Evolutionary conservation across 352 stramenopile genomes (phyloP).

Genomic region (Phytophthora parvispora): DNA sequence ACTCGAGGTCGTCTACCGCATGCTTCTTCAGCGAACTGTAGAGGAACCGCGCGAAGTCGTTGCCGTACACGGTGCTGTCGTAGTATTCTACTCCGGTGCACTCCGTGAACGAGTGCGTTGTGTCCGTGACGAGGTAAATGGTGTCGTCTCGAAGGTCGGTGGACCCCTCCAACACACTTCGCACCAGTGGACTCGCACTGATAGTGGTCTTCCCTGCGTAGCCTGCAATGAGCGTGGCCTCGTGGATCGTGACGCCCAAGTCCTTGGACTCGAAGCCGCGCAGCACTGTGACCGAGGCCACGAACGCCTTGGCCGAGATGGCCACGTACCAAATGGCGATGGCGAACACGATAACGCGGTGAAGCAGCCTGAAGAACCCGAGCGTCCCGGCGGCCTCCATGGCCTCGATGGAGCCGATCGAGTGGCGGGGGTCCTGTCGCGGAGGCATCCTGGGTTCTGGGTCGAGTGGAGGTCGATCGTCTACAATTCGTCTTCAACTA

Average conservation of each 20-base stretch:
- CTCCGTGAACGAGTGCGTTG: slow-evolving; percentile 7
- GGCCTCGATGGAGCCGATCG: slow-evolving; percentile 5
- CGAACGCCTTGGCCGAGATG: slow-evolving; percentile 22
- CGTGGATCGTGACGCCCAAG: slow-evolving; percentile 15
- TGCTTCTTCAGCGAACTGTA: slow-evolving; percentile 26
- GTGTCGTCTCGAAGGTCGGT: slow-evolving; percentile 36
- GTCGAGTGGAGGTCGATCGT: too few species aligned
- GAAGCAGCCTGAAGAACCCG: slow-evolving; percentile 15
- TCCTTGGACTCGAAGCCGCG: slow-evolving; percentile 28
- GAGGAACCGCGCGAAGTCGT: slow-evolving; percentile 32
- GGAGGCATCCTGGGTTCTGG: too few species aligned
- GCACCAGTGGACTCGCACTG: slow-evolving; percentile 39
- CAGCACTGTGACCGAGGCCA: slow-evolving; percentile 22
- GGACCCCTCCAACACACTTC: slow-evolving; percentile 20
- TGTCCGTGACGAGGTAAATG: slow-evolving; percentile 41
- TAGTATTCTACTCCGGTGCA: slow-evolving; percentile 17
- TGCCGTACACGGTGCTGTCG: slow-evolving; percentile 28
- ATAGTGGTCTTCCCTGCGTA: slow-evolving; percentile 36
- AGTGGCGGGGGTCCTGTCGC: background rate
- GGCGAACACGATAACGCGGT: slow-evolving; percentile 20
- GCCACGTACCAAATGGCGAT: slow-evolving; percentile 33
- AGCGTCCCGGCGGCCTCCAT: slow-evolving; percentile 7
- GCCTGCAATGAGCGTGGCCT: slow-evolving; percentile 29
- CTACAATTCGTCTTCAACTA: background rate
- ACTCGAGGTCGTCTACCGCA: slow-evolving; percentile 28